Base-by-base conservation (phyloP, 1,284 basidiomycete genomes). In the Pascua sp. region DNA sequence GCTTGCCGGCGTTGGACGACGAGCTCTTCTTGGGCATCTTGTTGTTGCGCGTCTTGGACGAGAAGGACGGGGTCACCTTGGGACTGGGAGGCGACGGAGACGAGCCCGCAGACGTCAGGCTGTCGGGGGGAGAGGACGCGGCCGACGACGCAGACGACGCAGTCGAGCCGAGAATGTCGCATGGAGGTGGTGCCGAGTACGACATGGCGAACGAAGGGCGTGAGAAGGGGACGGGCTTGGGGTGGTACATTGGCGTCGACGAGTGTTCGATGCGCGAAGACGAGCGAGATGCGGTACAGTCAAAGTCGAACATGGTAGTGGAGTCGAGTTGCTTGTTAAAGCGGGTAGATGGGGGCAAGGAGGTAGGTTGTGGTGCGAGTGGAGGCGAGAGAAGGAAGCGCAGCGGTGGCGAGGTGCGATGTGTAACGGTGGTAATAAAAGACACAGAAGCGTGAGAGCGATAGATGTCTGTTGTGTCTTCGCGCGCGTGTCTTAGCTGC, bases 11-110 rank as follows among this genome's bases (percentile, higher is more conserved):
- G 0, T 63, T 66, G 1, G 67, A 67, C 5, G 60, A 58, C 4
- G 61, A 57, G 11, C 61, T 53, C 59, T 75, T 75, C 57, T 70
- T 72, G 40, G 53, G 16, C 16, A 63, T 55, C 53, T 69, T 67
- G 12, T 60, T 61, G 47, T 49, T n/a, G 15, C 13, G 9, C 10
- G 9, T 18, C 46, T 55, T 56, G 38, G 51, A 17, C 16, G 48
- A 45, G 37, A 57, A 51, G 8, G 54, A 49, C 52, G 51, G 47
- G 4, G 58, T 61, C 18, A 50, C 24, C 24, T 42, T 13, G 8
- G 18, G 46, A 13, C 46, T 16, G 16, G 38, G 47, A 1, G 45
- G 24, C 17, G 42, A 47, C 7, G 41, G 42, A 12, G 47, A 43
- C 24, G 24, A 32, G 24, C 4, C 24, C 24, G 24, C 24, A 32